Evolutionary conservation across 345 rosid genomes (phyloP), one percentile per base, ranked within the genome.

Genomic region (Streptanthus diversifolius): DNA sequence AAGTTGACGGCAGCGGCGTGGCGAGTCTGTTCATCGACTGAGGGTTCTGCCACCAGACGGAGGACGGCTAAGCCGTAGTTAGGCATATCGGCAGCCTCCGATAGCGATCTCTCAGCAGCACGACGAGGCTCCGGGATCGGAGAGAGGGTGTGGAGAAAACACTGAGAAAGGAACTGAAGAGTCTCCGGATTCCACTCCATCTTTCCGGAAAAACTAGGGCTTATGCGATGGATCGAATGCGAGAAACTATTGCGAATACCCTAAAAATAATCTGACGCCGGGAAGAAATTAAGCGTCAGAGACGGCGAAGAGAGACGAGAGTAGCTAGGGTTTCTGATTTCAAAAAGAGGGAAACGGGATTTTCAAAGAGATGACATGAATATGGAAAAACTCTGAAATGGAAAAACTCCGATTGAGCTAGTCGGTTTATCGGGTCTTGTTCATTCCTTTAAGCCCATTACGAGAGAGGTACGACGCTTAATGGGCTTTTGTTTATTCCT

Each of bases 1-100:
- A 93, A 91, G 85, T 85, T 89, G 77, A 93, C 96, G 11, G 97
- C 93, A 11, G 99, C 98, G 8, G 99, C 90, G 35, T 87, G 93
- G 63, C 98, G 98, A 75, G 90, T 83, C 83, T 84, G 93, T n/a
- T 95, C 97, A 57, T 88, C 89, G 55, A 88, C 85, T 3, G 89
- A 52, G 14, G 87, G 83, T 45, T 88, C 91, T 3, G 97, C 92
- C 10, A 92, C 88, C 5, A 92, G 84, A 18, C 86, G 89, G 72
- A 92, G 96, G 9, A 92, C 97, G 9, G 85, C 92, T 62, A 95
- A 84, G 19, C 87, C 92, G 65, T 79, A 92, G 79, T 87, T 90
- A 21, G 96, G 91, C 8, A 70, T 83, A 63, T 86, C 87, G 15
- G 95, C 81, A 35, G 87, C 89, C 36, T 81, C 85, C 6, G 84